Conservation (phyloP, 2,329 filamentous ascomycete genomes). For the Monilinia fructigena region DNA sequence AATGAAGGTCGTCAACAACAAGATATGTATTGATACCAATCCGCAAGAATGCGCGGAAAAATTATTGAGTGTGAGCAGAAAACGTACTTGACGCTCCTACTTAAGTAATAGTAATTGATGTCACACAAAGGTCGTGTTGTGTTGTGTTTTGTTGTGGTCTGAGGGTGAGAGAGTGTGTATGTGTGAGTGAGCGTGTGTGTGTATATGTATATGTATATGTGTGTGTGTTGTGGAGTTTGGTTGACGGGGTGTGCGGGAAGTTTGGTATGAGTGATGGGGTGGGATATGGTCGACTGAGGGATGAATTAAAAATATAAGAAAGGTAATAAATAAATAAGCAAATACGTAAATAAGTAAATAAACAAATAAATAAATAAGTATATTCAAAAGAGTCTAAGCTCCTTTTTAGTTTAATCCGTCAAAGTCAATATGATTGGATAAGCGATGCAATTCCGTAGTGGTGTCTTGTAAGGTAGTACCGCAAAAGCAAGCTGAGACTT, state of each 20-base stretch:
- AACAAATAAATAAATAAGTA: no score
- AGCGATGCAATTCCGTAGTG: conserved; percentile 8
- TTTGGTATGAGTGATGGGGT: conserved; percentile 5
- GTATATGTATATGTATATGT: neutral
- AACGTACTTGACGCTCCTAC: conserved; percentile 16
- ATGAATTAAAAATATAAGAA: conserved; percentile 10
- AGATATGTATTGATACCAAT: neutral
- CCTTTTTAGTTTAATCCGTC: conserved; percentile 10
- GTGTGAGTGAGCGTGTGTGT: neutral
- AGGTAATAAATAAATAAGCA: conserved; percentile 1
- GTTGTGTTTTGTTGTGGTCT: neutral
- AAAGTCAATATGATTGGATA: conserved; percentile 2
- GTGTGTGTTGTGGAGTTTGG: conserved; percentile 5
- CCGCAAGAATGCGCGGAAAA: neutral
- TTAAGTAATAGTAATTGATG: conserved; percentile 21
- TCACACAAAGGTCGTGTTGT: conserved; percentile 14
- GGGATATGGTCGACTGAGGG: conserved; percentile 8
- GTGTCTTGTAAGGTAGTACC: conserved; percentile 4
- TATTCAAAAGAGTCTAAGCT: conserved; percentile 11
- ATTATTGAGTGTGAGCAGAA: neutral
- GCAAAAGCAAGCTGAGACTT: conserved; percentile 15
- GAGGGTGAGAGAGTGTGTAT: neutral
- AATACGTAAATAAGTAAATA: neutral
- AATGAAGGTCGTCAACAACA: conserved; percentile 20
- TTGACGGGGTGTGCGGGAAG: conserved; percentile 17